Percentiles rank a stretch among this genome's conserved stretches.
These are phyloP conservation scores for Parachaetomium inaequale DNA, from an alignment of 495 filamentous ascomycete species.

Conservation along the genomic window DNA sequence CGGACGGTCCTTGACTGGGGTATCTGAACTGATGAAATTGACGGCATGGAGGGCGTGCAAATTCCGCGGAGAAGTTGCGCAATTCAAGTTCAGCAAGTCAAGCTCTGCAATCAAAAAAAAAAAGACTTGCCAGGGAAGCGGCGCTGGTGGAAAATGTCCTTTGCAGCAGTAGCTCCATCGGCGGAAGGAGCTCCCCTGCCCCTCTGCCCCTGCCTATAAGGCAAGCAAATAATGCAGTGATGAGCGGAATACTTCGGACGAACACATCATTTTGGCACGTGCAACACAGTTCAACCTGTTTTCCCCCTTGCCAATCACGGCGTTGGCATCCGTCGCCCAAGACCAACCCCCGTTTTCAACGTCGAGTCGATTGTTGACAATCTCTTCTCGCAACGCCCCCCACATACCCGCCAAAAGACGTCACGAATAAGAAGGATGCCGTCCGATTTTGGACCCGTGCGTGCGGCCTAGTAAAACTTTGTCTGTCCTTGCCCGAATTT, in stretches of 20 bases:
- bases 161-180: not conserved
- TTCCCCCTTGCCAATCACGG: not conserved
- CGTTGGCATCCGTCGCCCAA: not conserved
- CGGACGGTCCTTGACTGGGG: too few species aligned
- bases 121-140: not conserved
- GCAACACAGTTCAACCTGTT: not conserved
- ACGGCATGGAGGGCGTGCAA: not conserved
- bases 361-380: not conserved
- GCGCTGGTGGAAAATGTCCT: not conserved
- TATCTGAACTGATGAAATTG: too few species aligned
- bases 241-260: not conserved
- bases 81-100: not conserved
- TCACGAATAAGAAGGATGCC: conserved; percentile 2
- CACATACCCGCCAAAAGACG: too few species aligned
- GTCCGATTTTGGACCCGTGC: not conserved
- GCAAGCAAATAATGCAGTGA: not conserved
- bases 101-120: not conserved
- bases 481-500: not conserved
- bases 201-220: conserved; percentile 12
- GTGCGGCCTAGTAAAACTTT: not conserved
- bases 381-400: too few species aligned
- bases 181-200: not conserved
- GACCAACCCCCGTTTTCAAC: not conserved
- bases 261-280: conserved; percentile 3
- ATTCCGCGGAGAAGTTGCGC: not conserved